Evolutionary conservation across 2,329 filamentous ascomycete genomes (phyloP).

Genomic region (Venturia nashicola): DNA sequence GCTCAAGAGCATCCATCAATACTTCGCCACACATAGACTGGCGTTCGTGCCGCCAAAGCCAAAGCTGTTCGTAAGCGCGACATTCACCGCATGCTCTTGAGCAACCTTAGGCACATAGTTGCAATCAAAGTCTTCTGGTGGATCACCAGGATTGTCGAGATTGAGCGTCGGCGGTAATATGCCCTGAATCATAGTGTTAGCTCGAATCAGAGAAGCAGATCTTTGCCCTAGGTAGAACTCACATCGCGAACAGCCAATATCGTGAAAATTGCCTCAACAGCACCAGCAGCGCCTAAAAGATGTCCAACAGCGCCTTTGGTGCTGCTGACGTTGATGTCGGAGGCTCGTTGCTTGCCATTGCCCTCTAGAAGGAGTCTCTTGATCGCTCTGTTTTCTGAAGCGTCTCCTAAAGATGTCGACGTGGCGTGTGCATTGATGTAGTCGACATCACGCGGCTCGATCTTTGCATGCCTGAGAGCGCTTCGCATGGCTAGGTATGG

Average conservation of each 20-base stretch:
- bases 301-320: constrained; percentile 92
- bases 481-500: constrained; percentile 76
- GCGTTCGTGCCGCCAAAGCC: constrained; percentile 96
- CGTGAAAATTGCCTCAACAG: constrained; percentile 78
- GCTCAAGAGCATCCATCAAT: no score
- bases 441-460: constrained; percentile 61
- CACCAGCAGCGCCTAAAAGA: constrained; percentile 80
- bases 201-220: not conserved
- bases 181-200: constrained; percentile 43
- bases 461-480: constrained; percentile 59
- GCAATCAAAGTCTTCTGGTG: constrained; percentile 56
- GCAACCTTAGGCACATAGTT: constrained; percentile 70
- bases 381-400: constrained; percentile 78
- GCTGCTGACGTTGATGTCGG: constrained; percentile 71
- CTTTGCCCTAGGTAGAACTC: constrained; percentile 22
- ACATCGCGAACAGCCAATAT: constrained; percentile 71
- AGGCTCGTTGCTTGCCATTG: constrained; percentile 50
- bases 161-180: constrained; percentile 79
- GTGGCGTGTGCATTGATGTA: constrained; percentile 97
- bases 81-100: constrained; percentile 57
- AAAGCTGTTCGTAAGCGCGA: constrained; percentile 88
- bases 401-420: constrained; percentile 72
- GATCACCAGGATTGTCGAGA: constrained; percentile 47
- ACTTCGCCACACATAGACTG: constrained; percentile 58
- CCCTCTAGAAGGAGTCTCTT: constrained; percentile 62